Base-by-base conservation (phyloP, 306 rosid genomes). In the Astragalus glycyphyllos region DNA sequence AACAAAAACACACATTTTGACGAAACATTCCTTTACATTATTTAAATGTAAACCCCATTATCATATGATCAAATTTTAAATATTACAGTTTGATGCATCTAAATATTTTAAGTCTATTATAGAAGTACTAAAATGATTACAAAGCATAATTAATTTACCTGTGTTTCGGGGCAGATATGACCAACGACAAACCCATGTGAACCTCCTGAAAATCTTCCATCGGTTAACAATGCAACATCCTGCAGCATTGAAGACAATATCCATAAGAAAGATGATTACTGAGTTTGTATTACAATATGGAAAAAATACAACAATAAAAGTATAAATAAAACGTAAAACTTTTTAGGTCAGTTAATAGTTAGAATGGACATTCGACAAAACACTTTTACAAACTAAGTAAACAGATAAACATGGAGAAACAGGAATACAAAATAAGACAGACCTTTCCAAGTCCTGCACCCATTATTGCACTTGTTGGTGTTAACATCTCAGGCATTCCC, bases 391-490 rank as follows among this genome's bases (percentile, higher is more conserved):
- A 69, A 23, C 72, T 4, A 69, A 32, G 56, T 46, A 31, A 65
- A 71, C 9, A 72, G 34, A 75, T 38, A 71, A 67, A 73, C 16
- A 61, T 31, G 35, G 55, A 67, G 13, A 68, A 64, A 23, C 4
- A 63, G 9, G 17, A 40, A 20, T 42, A 20, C 68, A 63, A 8
- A 8, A 35, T 11, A 14, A 13, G 67, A 46, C 53, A 37, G 34
- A 90, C 97, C 97, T 94, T 90, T 61, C 98, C 98, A 9, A 94
- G 92, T 44, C 98, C 98, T 23, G 98, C 98, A 11, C 98, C 98
- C 98, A 94, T 90, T 75, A 94, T 94, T 44, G 97, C 95, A 79
- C 98, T 94, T 8, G 98, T 94, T 34, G 96, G 97, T 59, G 98
- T 94, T 77, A 90, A 82, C 98, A 94, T 94, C 80, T 94, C 97